Percentiles rank a stretch among this genome's conserved stretches.
These are phyloP conservation scores for Aspergillus puulaauensis DNA, from an alignment of 2,329 filamentous ascomycete species.

Conservation along the genomic window DNA sequence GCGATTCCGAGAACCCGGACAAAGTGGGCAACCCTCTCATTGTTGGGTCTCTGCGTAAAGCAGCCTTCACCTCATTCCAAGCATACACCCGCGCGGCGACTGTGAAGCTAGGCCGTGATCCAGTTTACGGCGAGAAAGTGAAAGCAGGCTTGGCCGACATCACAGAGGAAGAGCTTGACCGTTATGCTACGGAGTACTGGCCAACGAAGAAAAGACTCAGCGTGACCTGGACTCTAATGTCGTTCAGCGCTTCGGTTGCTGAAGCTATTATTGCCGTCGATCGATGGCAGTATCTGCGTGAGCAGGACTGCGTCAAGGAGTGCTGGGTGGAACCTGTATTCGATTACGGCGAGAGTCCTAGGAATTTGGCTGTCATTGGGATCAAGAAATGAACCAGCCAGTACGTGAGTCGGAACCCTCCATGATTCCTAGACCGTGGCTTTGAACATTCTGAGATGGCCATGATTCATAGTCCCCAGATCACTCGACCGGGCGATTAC, in stretches of 20 bases:
- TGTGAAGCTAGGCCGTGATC: constrained; percentile 67
- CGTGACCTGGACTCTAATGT: constrained; percentile 92
- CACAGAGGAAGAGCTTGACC: constrained; percentile 71
- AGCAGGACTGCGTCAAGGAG: constrained; percentile 71
- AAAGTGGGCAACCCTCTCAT: constrained; percentile 71
- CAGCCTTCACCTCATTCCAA: constrained; percentile 71
- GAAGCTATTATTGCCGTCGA: constrained; percentile 90
- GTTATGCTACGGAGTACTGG: constrained; percentile 66
- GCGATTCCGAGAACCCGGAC: constrained; percentile 16
- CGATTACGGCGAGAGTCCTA: constrained; percentile 79
- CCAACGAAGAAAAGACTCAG: constrained; percentile 76
- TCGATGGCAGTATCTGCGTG: constrained; percentile 80
- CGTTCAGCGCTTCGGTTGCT: constrained; percentile 84
- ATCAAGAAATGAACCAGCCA: constrained; percentile 62
- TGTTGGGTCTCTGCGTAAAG: constrained; percentile 79
- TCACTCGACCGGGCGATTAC: no score
- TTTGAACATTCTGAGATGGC: no score
- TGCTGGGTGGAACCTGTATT: constrained; percentile 95
- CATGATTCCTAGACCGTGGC: no score
- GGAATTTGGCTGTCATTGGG: constrained; percentile 91
- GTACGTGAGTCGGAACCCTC: no score
- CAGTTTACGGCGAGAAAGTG: constrained; percentile 61
- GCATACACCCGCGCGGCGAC: constrained; percentile 80
- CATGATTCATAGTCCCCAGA: no score
- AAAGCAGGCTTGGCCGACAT: constrained; percentile 64